These are phyloP conservation scores for Cyberlindnera euphorbiiphila DNA, from an alignment of 805 yeast species.

Conservation along the genomic window DNA sequence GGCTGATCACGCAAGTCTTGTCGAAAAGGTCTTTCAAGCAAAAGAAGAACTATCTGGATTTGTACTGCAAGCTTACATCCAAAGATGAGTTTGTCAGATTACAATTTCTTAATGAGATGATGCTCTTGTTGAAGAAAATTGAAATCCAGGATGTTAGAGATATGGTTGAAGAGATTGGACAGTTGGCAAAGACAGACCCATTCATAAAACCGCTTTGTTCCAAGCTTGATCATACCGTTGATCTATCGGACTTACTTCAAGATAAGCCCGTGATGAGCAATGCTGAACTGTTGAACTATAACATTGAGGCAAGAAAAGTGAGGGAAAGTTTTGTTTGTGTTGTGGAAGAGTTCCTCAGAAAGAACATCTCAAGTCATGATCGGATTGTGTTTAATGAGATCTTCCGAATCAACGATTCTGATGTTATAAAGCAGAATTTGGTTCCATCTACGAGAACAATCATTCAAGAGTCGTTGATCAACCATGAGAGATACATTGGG, in stretches of 20 bases:
- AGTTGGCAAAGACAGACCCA: conserved; percentile 10
- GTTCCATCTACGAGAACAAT: conserved; percentile 42
- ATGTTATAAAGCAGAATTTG: conserved; percentile 34
- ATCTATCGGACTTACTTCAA: background rate
- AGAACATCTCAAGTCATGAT: conserved; percentile 12
- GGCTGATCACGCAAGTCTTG: conserved; percentile 19
- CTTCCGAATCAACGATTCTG: conserved; percentile 31
- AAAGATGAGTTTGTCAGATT: conserved; percentile 23
- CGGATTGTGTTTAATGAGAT: conserved; percentile 37
- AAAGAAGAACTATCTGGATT: conserved; percentile 18
- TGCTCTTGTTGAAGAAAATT: conserved; percentile 14
- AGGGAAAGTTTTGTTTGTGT: conserved; percentile 16
- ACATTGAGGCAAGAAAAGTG: conserved; percentile 23
- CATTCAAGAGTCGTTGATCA: conserved; percentile 38
- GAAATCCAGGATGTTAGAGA: conserved; percentile 8
- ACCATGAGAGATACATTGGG: conserved; percentile 33
- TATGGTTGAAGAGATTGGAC: conserved; percentile 12
- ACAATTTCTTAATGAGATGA: conserved; percentile 25
- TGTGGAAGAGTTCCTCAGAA: conserved; percentile 19
- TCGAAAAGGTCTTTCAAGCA: conserved; percentile 15
- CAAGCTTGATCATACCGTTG: conserved; percentile 13
- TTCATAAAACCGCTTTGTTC: conserved; percentile 14
- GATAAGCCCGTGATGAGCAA: conserved; percentile 1
- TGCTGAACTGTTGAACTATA: conserved; percentile 18
- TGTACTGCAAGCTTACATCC: conserved; percentile 23